These are phyloP conservation scores for Opeltia flavorubescens DNA, from an alignment of 495 filamentous ascomycete genomes.

Conservation along the genomic window DNA sequence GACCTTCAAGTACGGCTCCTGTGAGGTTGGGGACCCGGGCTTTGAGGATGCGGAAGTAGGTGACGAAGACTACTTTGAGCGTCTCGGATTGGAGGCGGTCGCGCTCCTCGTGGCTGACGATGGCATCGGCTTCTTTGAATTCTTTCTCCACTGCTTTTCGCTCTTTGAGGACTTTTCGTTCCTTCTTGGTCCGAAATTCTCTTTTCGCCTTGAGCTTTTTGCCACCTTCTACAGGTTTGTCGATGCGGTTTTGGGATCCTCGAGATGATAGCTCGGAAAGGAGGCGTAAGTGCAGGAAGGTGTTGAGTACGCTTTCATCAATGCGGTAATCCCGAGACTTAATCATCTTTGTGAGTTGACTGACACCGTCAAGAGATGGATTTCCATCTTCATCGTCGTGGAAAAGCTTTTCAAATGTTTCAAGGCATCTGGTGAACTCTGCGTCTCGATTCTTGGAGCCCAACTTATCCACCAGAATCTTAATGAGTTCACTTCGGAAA, in stretches of 20 bases:
- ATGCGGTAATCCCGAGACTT: conserved; percentile 65
- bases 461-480: conserved; percentile 73
- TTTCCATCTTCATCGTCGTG: conserved; percentile 76
- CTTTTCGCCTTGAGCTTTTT: conserved; percentile 63
- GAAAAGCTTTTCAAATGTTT: conserved; percentile 71
- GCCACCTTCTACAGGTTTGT: conserved; percentile 34
- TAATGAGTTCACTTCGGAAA: conserved; percentile 72
- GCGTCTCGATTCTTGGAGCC: conserved; percentile 51
- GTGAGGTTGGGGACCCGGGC: conserved; percentile 60
- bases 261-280: conserved; percentile 77
- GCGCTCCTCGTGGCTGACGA: conserved; percentile 79
- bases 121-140: conserved; percentile 81
- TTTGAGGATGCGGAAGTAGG: conserved; percentile 90
- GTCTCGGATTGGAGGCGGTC: conserved; percentile 89
- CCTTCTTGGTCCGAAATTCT: conserved; percentile 60
- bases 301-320: conserved; percentile 74
- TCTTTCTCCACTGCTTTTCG: conserved; percentile 81
- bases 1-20: conserved; percentile 84
- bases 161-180: conserved; percentile 64
- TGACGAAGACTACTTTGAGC: conserved; percentile 85
- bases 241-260: conserved; percentile 58
- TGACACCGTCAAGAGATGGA: conserved; percentile 74
- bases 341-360: conserved; percentile 85
- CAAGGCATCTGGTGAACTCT: conserved; percentile 63
- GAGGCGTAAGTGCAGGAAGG: conserved; percentile 79